These are phyloP conservation scores for Suillus lakei DNA, from an alignment of 768 basidiomycete genomes.

Conservation along the genomic window DNA sequence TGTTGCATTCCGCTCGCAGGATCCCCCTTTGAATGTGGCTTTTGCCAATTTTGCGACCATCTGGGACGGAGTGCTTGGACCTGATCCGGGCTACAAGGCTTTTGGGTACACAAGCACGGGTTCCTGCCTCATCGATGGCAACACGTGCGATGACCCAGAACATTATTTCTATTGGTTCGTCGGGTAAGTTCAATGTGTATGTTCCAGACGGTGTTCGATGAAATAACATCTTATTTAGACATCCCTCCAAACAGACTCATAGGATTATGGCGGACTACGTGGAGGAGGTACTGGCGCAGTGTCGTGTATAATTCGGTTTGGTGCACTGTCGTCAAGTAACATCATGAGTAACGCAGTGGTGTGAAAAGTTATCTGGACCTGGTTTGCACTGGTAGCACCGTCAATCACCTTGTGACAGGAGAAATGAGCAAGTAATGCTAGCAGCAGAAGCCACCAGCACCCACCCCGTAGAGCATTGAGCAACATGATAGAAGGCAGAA, in stretches of 20 bases:
- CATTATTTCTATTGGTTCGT: constrained; percentile 59
- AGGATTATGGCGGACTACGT: constrained; percentile 61
- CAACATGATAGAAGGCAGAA: too few species aligned
- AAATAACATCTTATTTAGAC: constrained; percentile 32
- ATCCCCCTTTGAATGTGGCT: constrained; percentile 43
- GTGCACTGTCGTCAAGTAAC: too few species aligned
- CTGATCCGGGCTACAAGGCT: constrained; percentile 47
- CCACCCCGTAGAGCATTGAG: too few species aligned
- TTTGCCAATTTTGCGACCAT: constrained; percentile 54
- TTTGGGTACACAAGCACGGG: constrained; percentile 53
- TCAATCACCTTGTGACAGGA: too few species aligned
- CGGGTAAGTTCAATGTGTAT: constrained; percentile 38
- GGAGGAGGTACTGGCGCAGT: constrained; percentile 41
- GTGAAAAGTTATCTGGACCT: too few species aligned
- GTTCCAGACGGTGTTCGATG: constrained; percentile 4
- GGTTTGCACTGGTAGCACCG: too few species aligned
- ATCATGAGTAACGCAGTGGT: too few species aligned
- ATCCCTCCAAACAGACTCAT: constrained; percentile 54
- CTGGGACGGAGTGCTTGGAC: constrained; percentile 52
- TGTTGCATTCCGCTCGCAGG: constrained; percentile 34
- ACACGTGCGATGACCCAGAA: constrained; percentile 46
- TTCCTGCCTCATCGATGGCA: constrained; percentile 37
- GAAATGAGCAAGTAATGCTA: too few species aligned
- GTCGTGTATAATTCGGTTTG: constrained; percentile 19
- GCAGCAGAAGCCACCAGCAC: too few species aligned